These are phyloP conservation scores for Hypericum perforatum DNA, from an alignment of 345 rosid genomes.

Conservation along the genomic window DNA sequence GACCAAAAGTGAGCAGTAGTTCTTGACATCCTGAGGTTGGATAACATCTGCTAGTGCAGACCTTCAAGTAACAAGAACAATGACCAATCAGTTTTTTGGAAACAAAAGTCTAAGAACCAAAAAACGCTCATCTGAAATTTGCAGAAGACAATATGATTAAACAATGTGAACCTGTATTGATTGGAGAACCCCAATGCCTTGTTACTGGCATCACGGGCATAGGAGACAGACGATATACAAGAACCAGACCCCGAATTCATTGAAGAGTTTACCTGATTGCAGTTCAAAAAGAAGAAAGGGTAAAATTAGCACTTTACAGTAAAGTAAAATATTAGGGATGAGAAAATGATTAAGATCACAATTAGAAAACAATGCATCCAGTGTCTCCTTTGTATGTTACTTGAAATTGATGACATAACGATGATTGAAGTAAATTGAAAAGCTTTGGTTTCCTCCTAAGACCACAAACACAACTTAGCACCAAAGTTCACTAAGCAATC, in stretches of 20 bases:
- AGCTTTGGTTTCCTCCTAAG: too few relatives aligned
- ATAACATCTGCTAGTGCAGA: constrained; percentile 49
- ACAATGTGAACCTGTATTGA: constrained; percentile 35
- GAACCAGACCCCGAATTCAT: constrained; percentile 23
- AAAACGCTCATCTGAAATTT: constrained; percentile 7
- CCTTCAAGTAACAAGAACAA: constrained; percentile 25
- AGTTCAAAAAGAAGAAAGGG: not conserved
- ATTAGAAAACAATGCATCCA: too few relatives aligned
- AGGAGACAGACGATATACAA: constrained; percentile 23
- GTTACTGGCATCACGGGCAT: constrained; percentile 24
- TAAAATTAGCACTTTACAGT: not conserved
- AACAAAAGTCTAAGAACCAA: not conserved
- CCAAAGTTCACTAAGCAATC: too few relatives aligned
- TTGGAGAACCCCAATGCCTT: constrained; percentile 27
- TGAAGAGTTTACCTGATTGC: constrained; percentile 8
- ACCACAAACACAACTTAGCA: too few relatives aligned
- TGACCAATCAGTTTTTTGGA: constrained; percentile 16
- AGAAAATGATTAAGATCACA: too few relatives aligned
- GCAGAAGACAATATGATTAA: not conserved
- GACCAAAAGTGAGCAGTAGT: constrained; percentile 54
- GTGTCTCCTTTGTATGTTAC: too few relatives aligned
- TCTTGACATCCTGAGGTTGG: constrained; percentile 40
- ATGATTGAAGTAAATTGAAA: too few relatives aligned
- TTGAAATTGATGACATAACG: too few relatives aligned
- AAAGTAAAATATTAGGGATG: too few relatives aligned